Conservation (phyloP, 208 protist genomes). For the Acanthamoeba sp. region DNA sequence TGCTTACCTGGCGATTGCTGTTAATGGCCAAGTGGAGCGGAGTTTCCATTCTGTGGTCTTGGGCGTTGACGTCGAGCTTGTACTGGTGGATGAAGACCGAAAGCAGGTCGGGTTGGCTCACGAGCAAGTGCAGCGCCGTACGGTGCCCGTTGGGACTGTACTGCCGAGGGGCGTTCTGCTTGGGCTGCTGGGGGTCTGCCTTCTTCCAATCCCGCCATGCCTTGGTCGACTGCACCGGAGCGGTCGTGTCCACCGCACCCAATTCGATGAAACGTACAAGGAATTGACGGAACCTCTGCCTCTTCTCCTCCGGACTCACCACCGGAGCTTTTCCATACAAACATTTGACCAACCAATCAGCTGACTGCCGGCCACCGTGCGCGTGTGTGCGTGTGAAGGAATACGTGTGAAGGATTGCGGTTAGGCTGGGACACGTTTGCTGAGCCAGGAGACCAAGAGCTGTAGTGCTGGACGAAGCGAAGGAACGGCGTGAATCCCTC, state of each 20-base stretch:
- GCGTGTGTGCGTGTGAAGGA: no score
- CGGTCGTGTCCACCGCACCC: neutral
- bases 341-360: no score
- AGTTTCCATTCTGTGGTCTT: neutral
- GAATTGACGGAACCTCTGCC: neutral
- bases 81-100: neutral
- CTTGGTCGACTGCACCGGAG: neutral
- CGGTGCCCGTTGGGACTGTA: neutral
- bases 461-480: slow-evolving; percentile 29
- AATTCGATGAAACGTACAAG: neutral
- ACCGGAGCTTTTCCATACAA: neutral
- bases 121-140: slow-evolving; percentile 62
- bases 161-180: neutral
- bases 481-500: slow-evolving; percentile 72
- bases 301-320: neutral
- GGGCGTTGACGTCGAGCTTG: slow-evolving; percentile 38
- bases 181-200: neutral
- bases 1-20: neutral
- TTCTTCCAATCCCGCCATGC: neutral
- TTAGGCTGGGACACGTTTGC: no score
- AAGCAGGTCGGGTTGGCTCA: neutral
- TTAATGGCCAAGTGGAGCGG: slow-evolving; percentile 68
- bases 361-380: no score
- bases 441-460: neutral
- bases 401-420: no score